Base-by-base conservation (phyloP, 2,329 filamentous ascomycete species). In the Apiospora saccharicola region DNA sequence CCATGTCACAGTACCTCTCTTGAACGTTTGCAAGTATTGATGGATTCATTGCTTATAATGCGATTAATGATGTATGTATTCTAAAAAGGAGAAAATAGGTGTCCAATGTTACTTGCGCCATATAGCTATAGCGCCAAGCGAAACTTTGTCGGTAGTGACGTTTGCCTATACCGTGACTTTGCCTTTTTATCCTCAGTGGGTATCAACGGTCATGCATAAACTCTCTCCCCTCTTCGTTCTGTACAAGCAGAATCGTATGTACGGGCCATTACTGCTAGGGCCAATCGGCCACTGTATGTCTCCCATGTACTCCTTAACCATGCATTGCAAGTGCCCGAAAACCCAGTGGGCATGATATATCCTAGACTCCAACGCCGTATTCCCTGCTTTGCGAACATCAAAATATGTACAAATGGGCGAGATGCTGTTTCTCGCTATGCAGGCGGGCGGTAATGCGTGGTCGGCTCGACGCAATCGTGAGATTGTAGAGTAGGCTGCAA, bases 321-420 rank as follows among this genome's bases (percentile, higher is more conserved):
- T 64, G 57, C 57, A 64, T 12, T 64, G 57, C 57, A 64, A 64
- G 34, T 64, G 57, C 57, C 57, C 57, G 19, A 64, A 64, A 64
- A 64, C 57, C 57, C 34, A 64, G 57, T 64, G 57, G 57, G 57
- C 57, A n/a, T 64, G 57, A 64, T 64, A 64, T 64, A 64, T 64
- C 57, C 57, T 41, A 34, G 34, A 64, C 57, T 34, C 30, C 19
- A 41, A 64, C 57, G 57, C 57, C 57, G 41, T 64, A 34, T 41
- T 22, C 34, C 8, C 34, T 64, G 30, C 19, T 64, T 64, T 8
- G 30, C 30, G 34, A 64, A 64, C 57, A 64, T 64, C 57, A 41
- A 64, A 64, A 64, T 64, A 64, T 64, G 57, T 41, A 64, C 57
- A 64, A 64, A 64, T 41, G 57, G 34, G 34, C 57, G 57, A 64